These are phyloP conservation scores for Triadica sebifera DNA, from an alignment of 345 rosid genomes.

Conservation along the genomic window DNA sequence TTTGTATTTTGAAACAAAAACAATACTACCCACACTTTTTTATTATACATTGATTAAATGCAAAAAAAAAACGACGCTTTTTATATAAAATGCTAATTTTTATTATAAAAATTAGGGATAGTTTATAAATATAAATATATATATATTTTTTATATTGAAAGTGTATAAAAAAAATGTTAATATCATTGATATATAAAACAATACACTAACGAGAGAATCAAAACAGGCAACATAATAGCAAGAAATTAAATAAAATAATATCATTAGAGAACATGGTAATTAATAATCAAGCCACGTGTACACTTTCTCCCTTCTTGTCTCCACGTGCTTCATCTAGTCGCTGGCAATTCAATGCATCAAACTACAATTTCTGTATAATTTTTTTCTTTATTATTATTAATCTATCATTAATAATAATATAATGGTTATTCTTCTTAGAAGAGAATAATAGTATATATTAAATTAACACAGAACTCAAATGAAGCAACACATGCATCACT, in stretches of 20 bases:
- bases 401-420: not conserved
- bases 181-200: too few species aligned
- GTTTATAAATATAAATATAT: too few species aligned
- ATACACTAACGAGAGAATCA: conserved; percentile 12
- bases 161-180: too few species aligned
- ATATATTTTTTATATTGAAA: too few species aligned
- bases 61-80: too few species aligned
- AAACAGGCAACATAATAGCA: not conserved
- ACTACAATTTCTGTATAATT: not conserved
- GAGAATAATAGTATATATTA: not conserved
- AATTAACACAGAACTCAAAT: not conserved
- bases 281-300: not conserved
- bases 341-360: conserved; percentile 40
- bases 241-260: not conserved
- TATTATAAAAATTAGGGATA: too few species aligned
- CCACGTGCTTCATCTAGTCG: conserved; percentile 23
- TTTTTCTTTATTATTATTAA: not conserved
- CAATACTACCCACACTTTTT: too few species aligned
- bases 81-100: too few species aligned
- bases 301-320: not conserved
- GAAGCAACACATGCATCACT: conserved; percentile 24
- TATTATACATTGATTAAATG: too few species aligned
- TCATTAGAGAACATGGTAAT: not conserved
- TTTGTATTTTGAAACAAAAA: too few species aligned
- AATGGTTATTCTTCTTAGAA: too few species aligned